These are phyloP conservation scores for Scenedesmus sp. DNA, from an alignment of 163 green algal genomes.

Conservation along the genomic window DNA sequence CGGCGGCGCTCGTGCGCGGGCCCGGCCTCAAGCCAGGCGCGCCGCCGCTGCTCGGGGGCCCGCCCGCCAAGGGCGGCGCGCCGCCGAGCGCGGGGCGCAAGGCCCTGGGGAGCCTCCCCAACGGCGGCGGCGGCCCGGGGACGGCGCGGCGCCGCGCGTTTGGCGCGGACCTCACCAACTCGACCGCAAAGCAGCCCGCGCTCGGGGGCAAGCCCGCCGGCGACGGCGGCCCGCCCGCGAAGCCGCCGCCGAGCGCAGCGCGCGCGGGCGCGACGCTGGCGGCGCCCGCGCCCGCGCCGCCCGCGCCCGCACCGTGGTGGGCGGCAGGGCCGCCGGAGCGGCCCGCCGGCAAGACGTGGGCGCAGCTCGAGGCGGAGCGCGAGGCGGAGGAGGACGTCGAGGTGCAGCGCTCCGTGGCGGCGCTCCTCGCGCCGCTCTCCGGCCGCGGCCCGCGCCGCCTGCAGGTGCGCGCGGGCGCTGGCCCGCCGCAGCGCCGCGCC, in stretches of 20 bases:
- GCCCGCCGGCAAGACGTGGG: conserved; percentile 41
- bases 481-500: no score
- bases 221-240: no score
- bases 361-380: conserved; percentile 28
- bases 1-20: no score
- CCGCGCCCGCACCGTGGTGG: conserved; percentile 11
- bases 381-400: conserved; percentile 32
- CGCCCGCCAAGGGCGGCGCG: background rate
- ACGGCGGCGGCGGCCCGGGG: no score
- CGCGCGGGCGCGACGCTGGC: background rate
- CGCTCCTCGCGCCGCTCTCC: conserved; percentile 15
- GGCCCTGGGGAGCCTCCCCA: conserved; percentile 34
- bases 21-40: no score
- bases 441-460: background rate
- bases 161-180: conserved; percentile 34
- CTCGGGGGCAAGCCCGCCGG: background rate
- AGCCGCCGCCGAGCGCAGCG: background rate
- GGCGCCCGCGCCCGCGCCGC: background rate
- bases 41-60: no score
- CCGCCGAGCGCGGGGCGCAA: conserved; percentile 11
- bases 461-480: no score
- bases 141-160: conserved; percentile 34
- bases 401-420: background rate
- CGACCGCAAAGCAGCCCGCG: conserved; percentile 13
- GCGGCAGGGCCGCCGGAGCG: conserved; percentile 8